A percentile compares a stretch with the other conserved stretches of the same genome.
Conservation (phyloP, 192 early-diverging fungal genomes). For the Linnemannia hyalina region DNA sequence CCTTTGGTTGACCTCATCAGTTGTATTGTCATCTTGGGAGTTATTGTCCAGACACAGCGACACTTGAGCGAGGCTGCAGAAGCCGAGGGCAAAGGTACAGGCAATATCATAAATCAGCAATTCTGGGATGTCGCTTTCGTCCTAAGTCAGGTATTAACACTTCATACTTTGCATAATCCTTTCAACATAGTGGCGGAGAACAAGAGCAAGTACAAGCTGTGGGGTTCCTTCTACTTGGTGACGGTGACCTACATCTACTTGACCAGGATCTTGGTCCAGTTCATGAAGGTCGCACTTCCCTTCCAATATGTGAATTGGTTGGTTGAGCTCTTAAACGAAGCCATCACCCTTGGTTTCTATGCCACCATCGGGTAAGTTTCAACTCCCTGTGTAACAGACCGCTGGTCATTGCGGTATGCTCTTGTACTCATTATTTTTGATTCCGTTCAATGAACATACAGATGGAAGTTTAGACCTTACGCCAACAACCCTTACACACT, state of each 20-base stretch:
- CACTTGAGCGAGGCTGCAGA: conserved; percentile 60
- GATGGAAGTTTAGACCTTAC: conserved; percentile 65
- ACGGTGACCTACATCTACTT: conserved; percentile 66
- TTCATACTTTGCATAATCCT: background rate
- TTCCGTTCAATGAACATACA: conserved; percentile 20
- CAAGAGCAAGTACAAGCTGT: conserved; percentile 65
- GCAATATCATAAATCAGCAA: background rate
- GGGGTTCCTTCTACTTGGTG: conserved; percentile 67
- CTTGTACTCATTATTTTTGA: background rate
- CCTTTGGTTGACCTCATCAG: conserved; percentile 63
- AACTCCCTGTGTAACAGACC: background rate
- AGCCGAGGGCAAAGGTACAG: conserved; percentile 65
- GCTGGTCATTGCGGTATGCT: background rate
- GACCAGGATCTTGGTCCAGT: conserved; percentile 62
- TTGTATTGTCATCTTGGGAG: conserved; percentile 63
- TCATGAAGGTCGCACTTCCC: conserved; percentile 62
- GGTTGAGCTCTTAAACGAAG: conserved; percentile 62
- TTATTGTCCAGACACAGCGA: conserved; percentile 67
- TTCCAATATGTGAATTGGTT: conserved; percentile 66
- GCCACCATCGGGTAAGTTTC: conserved; percentile 62
- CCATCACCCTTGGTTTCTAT: conserved; percentile 63
- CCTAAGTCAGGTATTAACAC: no score
- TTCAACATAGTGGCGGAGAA: conserved; percentile 50
- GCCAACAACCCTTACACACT: conserved; percentile 65
- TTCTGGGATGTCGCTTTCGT: background rate